phyloP scores from a whole-genome alignment of 768 basidiomycete genomes.

The Tylopilus subfusipes region DNA sequence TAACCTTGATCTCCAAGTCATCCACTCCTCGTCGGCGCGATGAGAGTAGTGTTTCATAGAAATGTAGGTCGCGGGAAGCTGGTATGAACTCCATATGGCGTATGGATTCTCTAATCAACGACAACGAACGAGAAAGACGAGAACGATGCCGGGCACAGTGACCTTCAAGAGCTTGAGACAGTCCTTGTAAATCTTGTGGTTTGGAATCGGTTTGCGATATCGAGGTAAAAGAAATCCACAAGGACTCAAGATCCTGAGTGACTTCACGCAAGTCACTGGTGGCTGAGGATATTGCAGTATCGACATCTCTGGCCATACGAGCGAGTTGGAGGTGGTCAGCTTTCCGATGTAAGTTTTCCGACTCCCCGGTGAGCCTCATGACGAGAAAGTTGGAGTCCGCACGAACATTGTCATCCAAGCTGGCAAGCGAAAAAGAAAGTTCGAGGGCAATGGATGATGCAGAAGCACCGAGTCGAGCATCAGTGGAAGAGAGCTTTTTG shows the following conservation, averaged over 20 bases:
- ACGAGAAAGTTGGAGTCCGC: slow-evolving; percentile 65
- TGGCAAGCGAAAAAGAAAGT: slow-evolving; percentile 53
- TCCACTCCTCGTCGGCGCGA: slow-evolving; percentile 49
- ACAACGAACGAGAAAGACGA: slow-evolving; percentile 45
- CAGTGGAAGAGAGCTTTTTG: slow-evolving; percentile 36
- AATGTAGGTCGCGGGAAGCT: slow-evolving; percentile 38
- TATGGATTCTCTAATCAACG: slow-evolving; percentile 52
- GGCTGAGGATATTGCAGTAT: slow-evolving; percentile 38
- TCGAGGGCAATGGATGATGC: slow-evolving; percentile 34
- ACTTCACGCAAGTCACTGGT: slow-evolving; percentile 39
- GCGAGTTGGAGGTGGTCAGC: slow-evolving; percentile 49
- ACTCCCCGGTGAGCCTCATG: slow-evolving; percentile 55
- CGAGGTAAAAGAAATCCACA: slow-evolving; percentile 36
- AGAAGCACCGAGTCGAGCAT: slow-evolving; percentile 33
- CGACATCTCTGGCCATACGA: slow-evolving; percentile 51
- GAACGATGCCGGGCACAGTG: slow-evolving; percentile 34
- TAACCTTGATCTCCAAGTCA: slow-evolving; percentile 47
- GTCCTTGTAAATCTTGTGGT: slow-evolving; percentile 33
- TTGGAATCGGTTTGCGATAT: slow-evolving; percentile 28
- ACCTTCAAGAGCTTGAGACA: slow-evolving; percentile 37
- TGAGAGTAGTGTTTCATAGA: slow-evolving; percentile 47
- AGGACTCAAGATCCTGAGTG: slow-evolving; percentile 36
- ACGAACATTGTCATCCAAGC: slow-evolving; percentile 65
- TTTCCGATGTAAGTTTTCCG: slow-evolving; percentile 48
- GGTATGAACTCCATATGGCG: slow-evolving; percentile 52